Percentiles rank a stretch among this genome's conserved stretches.
Evolutionary conservation across 345 rosid genomes (phyloP).

Genomic region (Ceriops tagal): DNA sequence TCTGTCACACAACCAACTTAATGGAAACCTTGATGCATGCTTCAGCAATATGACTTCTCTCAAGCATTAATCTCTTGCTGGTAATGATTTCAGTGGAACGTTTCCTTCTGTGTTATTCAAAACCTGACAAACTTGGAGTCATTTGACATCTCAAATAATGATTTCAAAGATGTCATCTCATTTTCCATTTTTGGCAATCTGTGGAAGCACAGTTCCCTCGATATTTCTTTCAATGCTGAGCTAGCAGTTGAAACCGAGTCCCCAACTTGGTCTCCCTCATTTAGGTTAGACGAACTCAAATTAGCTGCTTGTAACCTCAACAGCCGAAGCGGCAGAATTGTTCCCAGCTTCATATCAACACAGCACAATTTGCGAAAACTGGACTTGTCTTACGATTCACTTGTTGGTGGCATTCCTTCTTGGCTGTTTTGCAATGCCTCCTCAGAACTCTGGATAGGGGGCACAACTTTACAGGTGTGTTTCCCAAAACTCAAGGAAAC

Average conservation of each 20-base stretch:
- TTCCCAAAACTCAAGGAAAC: neutral
- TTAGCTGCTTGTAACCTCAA: slow-evolving; percentile 11
- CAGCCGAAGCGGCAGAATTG: neutral
- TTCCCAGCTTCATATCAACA: slow-evolving; percentile 11
- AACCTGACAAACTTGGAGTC: slow-evolving; percentile 15
- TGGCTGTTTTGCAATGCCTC: slow-evolving; percentile 12
- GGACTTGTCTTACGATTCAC: slow-evolving; percentile 6
- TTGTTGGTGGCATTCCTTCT: slow-evolving; percentile 3
- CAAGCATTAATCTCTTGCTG: neutral
- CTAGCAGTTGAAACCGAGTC: slow-evolving; percentile 3
- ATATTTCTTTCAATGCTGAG: neutral
- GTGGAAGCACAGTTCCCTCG: slow-evolving; percentile 1
- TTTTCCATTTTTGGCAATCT: slow-evolving; percentile 19
- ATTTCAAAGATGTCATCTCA: slow-evolving; percentile 1
- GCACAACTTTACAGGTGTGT: slow-evolving; percentile 14
- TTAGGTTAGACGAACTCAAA: neutral
- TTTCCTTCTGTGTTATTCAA: slow-evolving; percentile 10
- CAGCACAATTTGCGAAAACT: neutral
- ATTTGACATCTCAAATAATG: neutral
- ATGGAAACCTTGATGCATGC: slow-evolving; percentile 2
- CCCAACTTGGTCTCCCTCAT: slow-evolving; percentile 6
- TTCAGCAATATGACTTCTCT: slow-evolving; percentile 7
- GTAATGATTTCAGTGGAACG: neutral
- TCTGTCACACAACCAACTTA: neutral
- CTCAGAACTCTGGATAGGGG: slow-evolving; percentile 6